Evolutionary conservation across 192 early-diverging fungal genomes (phyloP).

Genomic region (Umbelopsis sp.): DNA sequence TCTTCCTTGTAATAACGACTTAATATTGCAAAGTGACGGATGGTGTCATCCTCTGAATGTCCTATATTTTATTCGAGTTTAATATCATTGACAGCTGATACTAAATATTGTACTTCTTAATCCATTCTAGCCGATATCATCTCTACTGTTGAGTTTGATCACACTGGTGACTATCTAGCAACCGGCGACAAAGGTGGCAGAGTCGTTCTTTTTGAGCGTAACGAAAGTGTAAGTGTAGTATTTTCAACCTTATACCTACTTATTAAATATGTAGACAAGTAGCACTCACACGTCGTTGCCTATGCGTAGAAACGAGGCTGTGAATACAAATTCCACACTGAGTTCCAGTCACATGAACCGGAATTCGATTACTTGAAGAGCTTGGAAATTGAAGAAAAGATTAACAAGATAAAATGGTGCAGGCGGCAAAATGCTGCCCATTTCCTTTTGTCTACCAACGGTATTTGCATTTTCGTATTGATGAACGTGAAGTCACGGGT

Average conservation of each 20-base stretch:
- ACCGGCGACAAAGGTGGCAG: constrained; percentile 98
- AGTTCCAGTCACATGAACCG: constrained; percentile 99
- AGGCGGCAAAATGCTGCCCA: constrained; percentile 94
- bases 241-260: too few relatives aligned
- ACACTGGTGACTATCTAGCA: constrained; percentile 94
- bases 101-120: neutral
- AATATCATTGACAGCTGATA: neutral
- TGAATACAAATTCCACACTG: constrained; percentile 99
- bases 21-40: neutral
- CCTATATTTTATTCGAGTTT: neutral
- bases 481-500: neutral
- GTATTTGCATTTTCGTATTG: constrained; percentile 38
- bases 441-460: constrained; percentile 96
- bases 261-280: neutral
- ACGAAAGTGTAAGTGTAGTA: constrained; percentile 81
- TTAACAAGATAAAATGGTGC: constrained; percentile 99
- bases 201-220: constrained; percentile 97
- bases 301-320: constrained; percentile 91
- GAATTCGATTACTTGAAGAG: constrained; percentile 99
- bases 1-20: neutral
- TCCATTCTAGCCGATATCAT: constrained; percentile 89
- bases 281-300: neutral
- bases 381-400: constrained; percentile 99
- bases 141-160: constrained; percentile 97
- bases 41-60: neutral